A percentile compares a stretch with the other conserved stretches of the same genome.
These are phyloP conservation scores for Suhomyces atakaporum DNA, from an alignment of 1,139 yeast genomes.

Conservation along the genomic window DNA sequence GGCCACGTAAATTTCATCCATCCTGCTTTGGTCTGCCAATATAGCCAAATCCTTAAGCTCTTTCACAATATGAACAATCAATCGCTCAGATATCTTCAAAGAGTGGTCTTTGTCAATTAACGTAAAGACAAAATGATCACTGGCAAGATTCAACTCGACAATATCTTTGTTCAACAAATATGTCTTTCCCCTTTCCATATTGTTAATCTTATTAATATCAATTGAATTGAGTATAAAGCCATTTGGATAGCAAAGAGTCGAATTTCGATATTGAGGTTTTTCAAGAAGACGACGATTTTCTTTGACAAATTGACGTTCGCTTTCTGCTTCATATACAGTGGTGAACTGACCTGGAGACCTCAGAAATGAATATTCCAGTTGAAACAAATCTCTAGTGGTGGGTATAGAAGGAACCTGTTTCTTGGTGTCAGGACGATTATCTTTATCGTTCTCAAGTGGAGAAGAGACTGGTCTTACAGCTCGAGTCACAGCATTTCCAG, in stretches of 20 bases:
- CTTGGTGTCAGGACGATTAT: too few relatives aligned
- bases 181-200: slow-evolving; percentile 27
- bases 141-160: slow-evolving; percentile 21
- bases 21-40: neutral
- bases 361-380: slow-evolving; percentile 24
- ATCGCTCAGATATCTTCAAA: slow-evolving; percentile 16
- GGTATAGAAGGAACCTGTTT: too few relatives aligned
- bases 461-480: too few relatives aligned
- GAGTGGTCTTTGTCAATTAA: slow-evolving; percentile 29
- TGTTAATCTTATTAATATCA: slow-evolving; percentile 23
- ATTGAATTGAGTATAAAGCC: slow-evolving; percentile 21
- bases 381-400: slow-evolving; percentile 15
- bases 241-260: slow-evolving; percentile 11
- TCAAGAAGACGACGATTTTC: slow-evolving; percentile 1
- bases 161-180: slow-evolving; percentile 23
- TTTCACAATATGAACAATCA: slow-evolving; percentile 14
- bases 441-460: too few relatives aligned
- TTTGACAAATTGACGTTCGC: slow-evolving; percentile 21
- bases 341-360: slow-evolving; percentile 37
- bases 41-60: slow-evolving; percentile 8
- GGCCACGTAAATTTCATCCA: slow-evolving; percentile 21
- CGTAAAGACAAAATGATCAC: slow-evolving; percentile 27
- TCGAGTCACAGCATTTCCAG: neutral
- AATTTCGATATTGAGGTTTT: neutral
- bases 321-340: slow-evolving; percentile 41